Base-by-base conservation (phyloP, 176 grass and related monocot genomes). In the Musa itinerans region DNA sequence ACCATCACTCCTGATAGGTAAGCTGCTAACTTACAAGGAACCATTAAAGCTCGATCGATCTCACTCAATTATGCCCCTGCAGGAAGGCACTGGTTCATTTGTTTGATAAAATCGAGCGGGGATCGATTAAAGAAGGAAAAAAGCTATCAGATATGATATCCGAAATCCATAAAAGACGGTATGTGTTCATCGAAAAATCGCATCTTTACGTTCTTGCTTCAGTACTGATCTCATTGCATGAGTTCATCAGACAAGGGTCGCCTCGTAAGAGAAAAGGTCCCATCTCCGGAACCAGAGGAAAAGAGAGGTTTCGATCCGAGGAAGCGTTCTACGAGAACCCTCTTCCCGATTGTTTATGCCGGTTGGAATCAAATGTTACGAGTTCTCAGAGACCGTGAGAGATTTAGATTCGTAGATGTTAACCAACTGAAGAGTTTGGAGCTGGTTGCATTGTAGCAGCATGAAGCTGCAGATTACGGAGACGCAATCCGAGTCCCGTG, bases 251-350 rank as follows among this genome's bases (percentile, higher is more conserved):
- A 67, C 95, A 89, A 87, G 95, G 95, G 20, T 89, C 90, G 50
- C 86, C 95, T 12, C 78, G 90, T 52, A 99, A 89, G 74, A 80
- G 95, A 80, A 94, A 88, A 58, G 95, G 95, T 54, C 88, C 90
- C 26, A 52, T 99, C 13, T 68, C 90, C 1, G 90, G 95, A 55
- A 99, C 90, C 49, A 99, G 71, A 74, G 90, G 95, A 67, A 92
- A 80, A 53, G 88, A 91, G 0, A 89, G 95, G 78, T 94, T 94
- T 74, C 76, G 90, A 25, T 94, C 90, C 14, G 95, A 99, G 71
- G 95, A 99, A 84, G 88, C 81, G 72, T 99, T 99, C 83, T 99
- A 99, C 63, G 90, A 99, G 90, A 99, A 99, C 83, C 88, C 95
- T 83, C 81, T 99, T 71, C 95, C 95, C 0, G 95, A 94, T 69